These are phyloP conservation scores for Pichia heedii DNA, from an alignment of 805 yeast species.

Conservation along the genomic window DNA sequence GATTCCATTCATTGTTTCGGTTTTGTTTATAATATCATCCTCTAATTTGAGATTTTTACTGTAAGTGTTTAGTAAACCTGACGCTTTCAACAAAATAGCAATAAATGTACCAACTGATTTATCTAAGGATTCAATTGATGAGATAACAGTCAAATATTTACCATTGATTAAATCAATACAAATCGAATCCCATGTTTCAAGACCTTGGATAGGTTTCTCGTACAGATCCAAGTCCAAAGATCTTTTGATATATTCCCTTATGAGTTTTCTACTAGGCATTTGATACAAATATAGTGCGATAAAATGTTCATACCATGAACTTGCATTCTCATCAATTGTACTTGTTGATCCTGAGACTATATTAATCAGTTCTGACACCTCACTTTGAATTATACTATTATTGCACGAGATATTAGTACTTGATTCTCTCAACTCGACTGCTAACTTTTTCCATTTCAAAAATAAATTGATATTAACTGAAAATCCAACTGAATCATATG, in stretches of 20 bases:
- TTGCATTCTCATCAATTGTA: slow-evolving; percentile 42
- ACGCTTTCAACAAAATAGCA: slow-evolving; percentile 54
- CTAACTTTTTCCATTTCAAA: slow-evolving; percentile 40
- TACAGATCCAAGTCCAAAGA: slow-evolving; percentile 18
- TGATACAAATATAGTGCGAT: slow-evolving; percentile 37
- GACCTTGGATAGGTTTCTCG: slow-evolving; percentile 28
- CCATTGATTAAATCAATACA: slow-evolving; percentile 49
- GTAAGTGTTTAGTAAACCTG: slow-evolving; percentile 43
- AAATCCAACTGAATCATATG: slow-evolving; percentile 29
- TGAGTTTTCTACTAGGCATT: slow-evolving; percentile 41
- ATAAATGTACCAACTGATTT: slow-evolving; percentile 55
- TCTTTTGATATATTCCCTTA: slow-evolving; percentile 32
- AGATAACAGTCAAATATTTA: slow-evolving; percentile 47
- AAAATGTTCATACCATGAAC: slow-evolving; percentile 62
- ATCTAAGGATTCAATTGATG: slow-evolving; percentile 51
- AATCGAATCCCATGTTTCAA: slow-evolving; percentile 43
- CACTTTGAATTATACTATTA: slow-evolving; percentile 24
- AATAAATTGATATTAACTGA: slow-evolving; percentile 34
- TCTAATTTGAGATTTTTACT: slow-evolving; percentile 10
- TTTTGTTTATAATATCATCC: neutral
- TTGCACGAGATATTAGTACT: slow-evolving; percentile 17
- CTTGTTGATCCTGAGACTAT: slow-evolving; percentile 39
- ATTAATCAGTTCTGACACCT: slow-evolving; percentile 34
- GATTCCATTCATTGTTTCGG: slow-evolving; percentile 9
- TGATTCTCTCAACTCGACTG: slow-evolving; percentile 42